Evolutionary conservation across 2,329 filamentous ascomycete species (phyloP).

Genomic region (Clonostachys rosea): DNA sequence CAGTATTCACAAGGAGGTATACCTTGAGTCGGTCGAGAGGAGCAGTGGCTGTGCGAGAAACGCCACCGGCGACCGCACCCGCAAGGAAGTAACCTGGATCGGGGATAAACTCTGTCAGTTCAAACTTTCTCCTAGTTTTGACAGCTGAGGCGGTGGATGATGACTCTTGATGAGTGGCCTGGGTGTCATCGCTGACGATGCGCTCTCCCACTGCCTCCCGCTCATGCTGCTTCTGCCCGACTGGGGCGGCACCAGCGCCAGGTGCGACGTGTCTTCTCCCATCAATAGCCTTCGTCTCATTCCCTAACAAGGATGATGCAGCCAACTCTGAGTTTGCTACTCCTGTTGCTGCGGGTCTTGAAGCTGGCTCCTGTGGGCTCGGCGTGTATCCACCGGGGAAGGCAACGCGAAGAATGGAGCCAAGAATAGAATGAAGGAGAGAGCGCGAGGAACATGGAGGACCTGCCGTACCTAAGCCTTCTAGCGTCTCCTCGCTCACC

Average conservation of each 20-base stretch:
- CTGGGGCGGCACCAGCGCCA: not conserved
- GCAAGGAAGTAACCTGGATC: slow-evolving; percentile 97
- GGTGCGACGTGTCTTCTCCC: not conserved
- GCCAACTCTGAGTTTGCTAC: too few relatives aligned
- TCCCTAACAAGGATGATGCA: not conserved
- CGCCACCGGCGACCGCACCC: slow-evolving; percentile 88
- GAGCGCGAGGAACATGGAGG: slow-evolving; percentile 30
- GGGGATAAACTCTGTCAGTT: slow-evolving; percentile 67
- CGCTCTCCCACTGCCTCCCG: slow-evolving; percentile 6
- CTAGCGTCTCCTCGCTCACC: slow-evolving; percentile 83
- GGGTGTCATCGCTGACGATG: slow-evolving; percentile 15
- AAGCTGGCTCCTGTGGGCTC: slow-evolving; percentile 9
- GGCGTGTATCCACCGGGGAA: slow-evolving; percentile 33
- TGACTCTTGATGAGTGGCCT: slow-evolving; percentile 14
- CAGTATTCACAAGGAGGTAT: slow-evolving; percentile 90
- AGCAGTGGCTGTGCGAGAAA: slow-evolving; percentile 92
- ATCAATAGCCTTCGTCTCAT: not conserved
- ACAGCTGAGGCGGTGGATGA: slow-evolving; percentile 25
- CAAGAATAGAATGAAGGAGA: slow-evolving; percentile 70
- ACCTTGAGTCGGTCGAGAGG: slow-evolving; percentile 97
- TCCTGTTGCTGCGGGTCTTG: slow-evolving; percentile 3
- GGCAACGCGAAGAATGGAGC: slow-evolving; percentile 67
- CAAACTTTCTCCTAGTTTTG: slow-evolving; percentile 34
- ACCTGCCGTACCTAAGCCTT: slow-evolving; percentile 86
- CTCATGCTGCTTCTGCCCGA: not conserved